A percentile compares a stretch with the other conserved stretches of the same genome.
Evolutionary conservation across 768 basidiomycete species (phyloP).

Genomic region (Collybiopsis confluens): DNA sequence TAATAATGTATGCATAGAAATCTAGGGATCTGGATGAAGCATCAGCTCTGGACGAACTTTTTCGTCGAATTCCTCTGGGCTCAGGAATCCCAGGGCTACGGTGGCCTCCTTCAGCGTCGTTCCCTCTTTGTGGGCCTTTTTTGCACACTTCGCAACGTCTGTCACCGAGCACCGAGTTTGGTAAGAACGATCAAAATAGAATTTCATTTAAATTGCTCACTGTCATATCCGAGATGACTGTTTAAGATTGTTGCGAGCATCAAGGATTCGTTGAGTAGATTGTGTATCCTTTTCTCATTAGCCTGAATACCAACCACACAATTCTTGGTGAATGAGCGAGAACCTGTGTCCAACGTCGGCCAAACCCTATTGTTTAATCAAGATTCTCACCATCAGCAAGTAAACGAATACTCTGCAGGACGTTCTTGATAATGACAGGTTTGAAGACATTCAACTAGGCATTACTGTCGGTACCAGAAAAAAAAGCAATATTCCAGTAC

Average conservation of each 20-base stretch:
- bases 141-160: slow-evolving; percentile 98
- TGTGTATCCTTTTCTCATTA: slow-evolving; percentile 89
- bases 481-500: slow-evolving; percentile 13
- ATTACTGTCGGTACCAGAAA: slow-evolving; percentile 7
- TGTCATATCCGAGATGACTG: slow-evolving; percentile 94
- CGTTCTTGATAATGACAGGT: slow-evolving; percentile 97
- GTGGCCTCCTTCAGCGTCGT: slow-evolving; percentile 95
- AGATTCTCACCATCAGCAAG: slow-evolving; percentile 74
- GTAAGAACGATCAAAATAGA: slow-evolving; percentile 1
- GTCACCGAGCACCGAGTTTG: slow-evolving; percentile 12
- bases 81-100: slow-evolving; percentile 79
- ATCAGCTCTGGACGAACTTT: slow-evolving; percentile 92
- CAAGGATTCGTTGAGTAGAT: slow-evolving; percentile 88
- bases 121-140: slow-evolving; percentile 99
- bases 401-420: slow-evolving; percentile 91
- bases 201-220: slow-evolving; percentile 43
- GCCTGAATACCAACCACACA: slow-evolving; percentile 96
- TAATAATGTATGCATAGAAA: neutral
- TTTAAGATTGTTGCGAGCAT: slow-evolving; percentile 99
- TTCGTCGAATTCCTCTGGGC: slow-evolving; percentile 88
- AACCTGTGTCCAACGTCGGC: slow-evolving; percentile 35
- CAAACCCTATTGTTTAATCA: neutral
- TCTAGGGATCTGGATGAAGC: slow-evolving; percentile 55
- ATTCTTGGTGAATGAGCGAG: slow-evolving; percentile 94
- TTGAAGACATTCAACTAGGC: slow-evolving; percentile 95